These are phyloP conservation scores for Sugiyamaella marilandica DNA, from an alignment of 805 yeast species.

Conservation along the genomic window DNA sequence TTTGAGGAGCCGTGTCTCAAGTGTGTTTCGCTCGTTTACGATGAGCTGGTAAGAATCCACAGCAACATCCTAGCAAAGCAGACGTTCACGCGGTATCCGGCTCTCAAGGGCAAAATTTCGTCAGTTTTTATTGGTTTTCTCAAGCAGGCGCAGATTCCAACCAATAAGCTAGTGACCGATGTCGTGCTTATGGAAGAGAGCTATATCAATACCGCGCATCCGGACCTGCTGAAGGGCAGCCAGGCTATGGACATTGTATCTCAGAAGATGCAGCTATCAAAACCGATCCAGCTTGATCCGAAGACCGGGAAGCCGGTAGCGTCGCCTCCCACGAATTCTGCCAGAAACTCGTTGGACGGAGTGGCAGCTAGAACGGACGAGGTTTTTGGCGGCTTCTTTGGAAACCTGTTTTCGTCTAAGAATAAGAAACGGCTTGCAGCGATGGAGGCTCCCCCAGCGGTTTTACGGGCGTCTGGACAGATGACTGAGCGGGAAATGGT, in stretches of 20 bases:
- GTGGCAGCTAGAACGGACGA: slow-evolving; percentile 40
- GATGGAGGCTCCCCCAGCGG: slow-evolving; percentile 96
- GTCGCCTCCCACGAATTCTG: slow-evolving; percentile 17
- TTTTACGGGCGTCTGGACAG: slow-evolving; percentile 82
- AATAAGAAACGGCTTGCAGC: slow-evolving; percentile 89
- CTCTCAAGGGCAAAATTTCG: slow-evolving; percentile 82
- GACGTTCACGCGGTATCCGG: slow-evolving; percentile 84
- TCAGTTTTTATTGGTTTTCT: slow-evolving; percentile 74
- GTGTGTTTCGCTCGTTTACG: slow-evolving; percentile 87
- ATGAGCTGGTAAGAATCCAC: slow-evolving; percentile 87
- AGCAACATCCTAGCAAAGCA: slow-evolving; percentile 79
- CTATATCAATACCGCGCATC: slow-evolving; percentile 96
- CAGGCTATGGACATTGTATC: slow-evolving; percentile 91
- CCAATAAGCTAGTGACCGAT: slow-evolving; percentile 79
- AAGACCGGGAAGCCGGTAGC: slow-evolving; percentile 81
- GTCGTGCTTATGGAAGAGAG: slow-evolving; percentile 82
- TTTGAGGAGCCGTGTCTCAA: slow-evolving; percentile 91
- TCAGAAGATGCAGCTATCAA: slow-evolving; percentile 70
- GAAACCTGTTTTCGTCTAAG: slow-evolving; percentile 89
- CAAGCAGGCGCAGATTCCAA: slow-evolving; percentile 76
- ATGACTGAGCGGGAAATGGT: slow-evolving; percentile 92
- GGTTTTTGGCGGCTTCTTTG: slow-evolving; percentile 74
- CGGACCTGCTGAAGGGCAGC: slow-evolving; percentile 89
- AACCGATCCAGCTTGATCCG: slow-evolving; percentile 80
- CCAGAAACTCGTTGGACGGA: slow-evolving; percentile 21